These are phyloP conservation scores for Sporothrix pseudoabietina DNA, from an alignment of 2,329 filamentous ascomycete genomes.

Conservation along the genomic window DNA sequence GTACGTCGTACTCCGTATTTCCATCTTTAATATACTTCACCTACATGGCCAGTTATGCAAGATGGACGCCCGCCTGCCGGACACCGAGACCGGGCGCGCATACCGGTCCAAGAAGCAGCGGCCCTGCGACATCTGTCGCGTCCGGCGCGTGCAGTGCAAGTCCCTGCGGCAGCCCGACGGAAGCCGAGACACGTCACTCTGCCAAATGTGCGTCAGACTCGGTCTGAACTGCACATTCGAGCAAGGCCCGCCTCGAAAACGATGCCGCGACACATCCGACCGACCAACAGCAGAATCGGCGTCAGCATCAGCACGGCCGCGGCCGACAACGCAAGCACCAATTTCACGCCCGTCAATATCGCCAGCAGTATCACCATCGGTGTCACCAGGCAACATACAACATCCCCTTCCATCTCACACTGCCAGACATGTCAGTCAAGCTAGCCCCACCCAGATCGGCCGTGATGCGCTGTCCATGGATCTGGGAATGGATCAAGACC, in stretches of 20 bases:
- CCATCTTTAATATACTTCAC: not conserved
- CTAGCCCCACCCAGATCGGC: not conserved
- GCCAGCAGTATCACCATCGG: not conserved
- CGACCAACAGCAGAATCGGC: not conserved
- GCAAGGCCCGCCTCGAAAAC: not conserved
- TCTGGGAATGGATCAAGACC: not conserved
- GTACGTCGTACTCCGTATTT: not conserved
- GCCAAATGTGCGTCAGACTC: constrained; percentile 14
- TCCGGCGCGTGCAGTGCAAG: constrained; percentile 22
- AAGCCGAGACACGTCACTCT: constrained; percentile 4
- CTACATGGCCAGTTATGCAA: not conserved
- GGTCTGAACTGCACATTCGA: constrained; percentile 16
- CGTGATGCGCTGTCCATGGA: not conserved
- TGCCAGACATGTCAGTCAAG: not conserved
- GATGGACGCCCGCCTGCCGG: not conserved
- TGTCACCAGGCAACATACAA: not conserved
- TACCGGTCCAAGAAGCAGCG: constrained; percentile 26
- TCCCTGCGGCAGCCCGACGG: not conserved
- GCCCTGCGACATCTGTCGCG: constrained; percentile 21
- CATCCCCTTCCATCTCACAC: not conserved
- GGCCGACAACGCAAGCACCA: not conserved
- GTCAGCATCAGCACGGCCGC: not conserved
- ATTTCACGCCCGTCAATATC: not conserved
- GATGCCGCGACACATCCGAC: not conserved
- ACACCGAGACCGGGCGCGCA: constrained; percentile 5